phyloP scores from a whole-genome alignment of 257 asterid genomes.

The Solanum ahanhuiri region DNA sequence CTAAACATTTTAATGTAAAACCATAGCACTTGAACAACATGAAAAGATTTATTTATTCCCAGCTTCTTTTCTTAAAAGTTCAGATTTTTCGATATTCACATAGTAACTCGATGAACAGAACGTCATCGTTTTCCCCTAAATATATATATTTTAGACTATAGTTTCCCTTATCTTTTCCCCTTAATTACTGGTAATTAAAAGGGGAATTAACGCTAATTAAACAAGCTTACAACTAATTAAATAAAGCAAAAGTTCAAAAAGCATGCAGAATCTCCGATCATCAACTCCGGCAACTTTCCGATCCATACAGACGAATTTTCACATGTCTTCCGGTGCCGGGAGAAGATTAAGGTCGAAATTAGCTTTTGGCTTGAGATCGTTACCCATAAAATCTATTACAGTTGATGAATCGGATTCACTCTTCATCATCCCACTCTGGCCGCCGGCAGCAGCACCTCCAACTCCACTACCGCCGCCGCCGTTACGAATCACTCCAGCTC shows the following conservation, averaged over 20 bases:
- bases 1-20: not conserved
- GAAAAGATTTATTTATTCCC: not conserved
- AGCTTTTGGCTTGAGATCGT: not conserved
- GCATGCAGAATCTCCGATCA: not conserved
- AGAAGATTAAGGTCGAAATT: not conserved
- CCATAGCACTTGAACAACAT: not conserved
- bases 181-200: not conserved
- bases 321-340: not conserved
- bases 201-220: not conserved
- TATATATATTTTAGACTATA: not conserved
- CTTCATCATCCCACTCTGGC: not conserved
- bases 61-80: not conserved
- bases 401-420: not conserved
- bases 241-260: not conserved
- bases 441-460: not conserved
- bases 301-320: not conserved
- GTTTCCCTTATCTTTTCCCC: not conserved
- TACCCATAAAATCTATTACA: not conserved
- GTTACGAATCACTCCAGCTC: not conserved
- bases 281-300: not conserved
- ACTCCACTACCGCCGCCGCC: not conserved
- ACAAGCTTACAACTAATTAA: not conserved
- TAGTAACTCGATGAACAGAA: not conserved
- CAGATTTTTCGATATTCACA: not conserved
- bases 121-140: not conserved